A percentile compares a stretch with the other conserved stretches of the same genome.
Evolutionary conservation across 257 asterid species (phyloP).

Genomic region (Vinca minor): DNA sequence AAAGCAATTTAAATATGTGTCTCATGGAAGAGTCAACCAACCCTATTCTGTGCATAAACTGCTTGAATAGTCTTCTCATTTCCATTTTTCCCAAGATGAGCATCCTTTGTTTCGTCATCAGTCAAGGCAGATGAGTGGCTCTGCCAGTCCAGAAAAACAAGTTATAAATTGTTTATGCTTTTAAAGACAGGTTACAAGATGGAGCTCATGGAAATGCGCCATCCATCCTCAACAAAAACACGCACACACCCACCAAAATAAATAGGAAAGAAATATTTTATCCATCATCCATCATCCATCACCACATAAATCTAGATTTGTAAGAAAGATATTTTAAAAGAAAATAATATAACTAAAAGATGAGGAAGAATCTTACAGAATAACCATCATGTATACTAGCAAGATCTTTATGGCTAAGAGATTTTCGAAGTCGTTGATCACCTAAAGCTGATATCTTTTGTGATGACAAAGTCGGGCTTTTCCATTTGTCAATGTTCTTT

Average conservation of each 20-base stretch:
- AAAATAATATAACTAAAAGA: background rate
- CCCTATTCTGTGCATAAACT: constrained; percentile 67
- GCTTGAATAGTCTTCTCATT: constrained; percentile 60
- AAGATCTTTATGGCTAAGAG: constrained; percentile 52
- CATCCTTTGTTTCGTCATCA: constrained; percentile 64
- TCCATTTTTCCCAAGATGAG: constrained; percentile 40
- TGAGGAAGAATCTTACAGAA: constrained; percentile 49
- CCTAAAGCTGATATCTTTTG: constrained; percentile 33
- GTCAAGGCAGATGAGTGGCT: constrained; percentile 74
- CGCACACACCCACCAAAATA: background rate
- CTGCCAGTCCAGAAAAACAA: constrained; percentile 32
- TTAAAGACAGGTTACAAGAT: background rate
- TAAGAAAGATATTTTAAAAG: background rate
- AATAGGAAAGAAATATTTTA: background rate
- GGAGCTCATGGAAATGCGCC: too few relatives aligned
- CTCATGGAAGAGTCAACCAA: constrained; percentile 14
- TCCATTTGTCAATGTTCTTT: constrained; percentile 30
- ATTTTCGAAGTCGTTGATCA: constrained; percentile 43
- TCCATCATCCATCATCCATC: background rate
- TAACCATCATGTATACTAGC: constrained; percentile 52
- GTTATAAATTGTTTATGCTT: constrained; percentile 16
- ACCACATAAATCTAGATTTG: background rate
- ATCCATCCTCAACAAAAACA: background rate
- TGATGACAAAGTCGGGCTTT: constrained; percentile 22
- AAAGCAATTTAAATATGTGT: background rate